Conservation (phyloP, 805 yeast genomes). For the Candida germanica region DNA sequence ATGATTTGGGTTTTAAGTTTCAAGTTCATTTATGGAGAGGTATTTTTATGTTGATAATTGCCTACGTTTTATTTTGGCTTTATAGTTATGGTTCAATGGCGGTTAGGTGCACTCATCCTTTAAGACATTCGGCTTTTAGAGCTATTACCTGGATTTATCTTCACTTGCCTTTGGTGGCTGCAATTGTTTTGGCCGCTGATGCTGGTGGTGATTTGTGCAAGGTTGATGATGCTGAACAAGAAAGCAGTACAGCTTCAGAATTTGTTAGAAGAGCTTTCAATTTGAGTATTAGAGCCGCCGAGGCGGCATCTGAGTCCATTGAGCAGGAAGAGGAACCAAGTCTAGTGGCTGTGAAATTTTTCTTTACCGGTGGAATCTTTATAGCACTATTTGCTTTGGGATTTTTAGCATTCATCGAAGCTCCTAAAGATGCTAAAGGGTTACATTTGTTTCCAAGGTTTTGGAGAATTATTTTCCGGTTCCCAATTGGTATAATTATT, state of each 20-base stretch:
- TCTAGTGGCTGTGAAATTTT: conserved; percentile 43
- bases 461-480: conserved; percentile 39
- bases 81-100: conserved; percentile 54
- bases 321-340: conserved; percentile 27
- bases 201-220: conserved; percentile 50
- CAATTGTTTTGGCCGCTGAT: conserved; percentile 56
- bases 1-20: conserved; percentile 49
- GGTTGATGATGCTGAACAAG: conserved; percentile 16
- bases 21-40: conserved; percentile 46
- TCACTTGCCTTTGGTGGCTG: conserved; percentile 52
- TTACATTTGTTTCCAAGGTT: conserved; percentile 29
- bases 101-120: conserved; percentile 48
- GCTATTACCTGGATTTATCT: conserved; percentile 46
- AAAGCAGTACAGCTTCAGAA: background rate
- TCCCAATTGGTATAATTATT: conserved; percentile 39
- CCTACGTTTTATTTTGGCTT: conserved; percentile 51
- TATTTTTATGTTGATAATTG: conserved; percentile 43
- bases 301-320: conserved; percentile 1
- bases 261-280: background rate
- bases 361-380: conserved; percentile 52
- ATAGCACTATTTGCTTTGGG: conserved; percentile 40
- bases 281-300: conserved; percentile 1
- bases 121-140: conserved; percentile 44
- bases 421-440: conserved; percentile 37
- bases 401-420: conserved; percentile 43